These are phyloP conservation scores for Exophiala sp. DNA, from an alignment of 2,329 filamentous ascomycete species.

Conservation along the genomic window DNA sequence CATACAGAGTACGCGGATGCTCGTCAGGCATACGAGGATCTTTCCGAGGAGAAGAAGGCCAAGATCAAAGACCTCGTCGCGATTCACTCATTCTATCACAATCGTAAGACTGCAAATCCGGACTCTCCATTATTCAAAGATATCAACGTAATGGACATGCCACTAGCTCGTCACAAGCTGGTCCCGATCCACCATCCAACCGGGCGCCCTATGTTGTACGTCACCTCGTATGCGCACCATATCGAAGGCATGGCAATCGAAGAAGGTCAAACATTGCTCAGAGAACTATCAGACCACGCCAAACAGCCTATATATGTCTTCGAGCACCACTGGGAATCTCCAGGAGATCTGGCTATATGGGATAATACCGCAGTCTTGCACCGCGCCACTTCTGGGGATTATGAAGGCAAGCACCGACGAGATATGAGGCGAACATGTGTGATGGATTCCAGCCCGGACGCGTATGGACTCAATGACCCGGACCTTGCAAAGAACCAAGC, in stretches of 20 bases:
- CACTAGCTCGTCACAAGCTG: neutral
- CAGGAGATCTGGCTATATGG: constrained; percentile 56
- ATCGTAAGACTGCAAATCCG: too few species aligned
- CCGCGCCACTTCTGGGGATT: constrained; percentile 47
- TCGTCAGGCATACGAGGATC: too few species aligned
- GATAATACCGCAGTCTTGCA: constrained; percentile 58
- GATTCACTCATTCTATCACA: too few species aligned
- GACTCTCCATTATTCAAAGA: constrained; percentile 1
- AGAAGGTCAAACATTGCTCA: neutral
- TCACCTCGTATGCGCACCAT: neutral
- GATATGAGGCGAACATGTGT: constrained; percentile 56
- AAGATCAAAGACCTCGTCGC: too few species aligned
- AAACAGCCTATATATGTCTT: constrained; percentile 44
- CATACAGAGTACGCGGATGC: neutral
- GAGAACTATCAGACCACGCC: neutral
- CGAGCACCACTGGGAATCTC: constrained; percentile 46
- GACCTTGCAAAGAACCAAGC: too few species aligned
- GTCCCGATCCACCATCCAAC: neutral
- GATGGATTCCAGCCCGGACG: constrained; percentile 31
- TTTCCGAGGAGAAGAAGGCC: too few species aligned
- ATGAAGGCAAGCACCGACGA: constrained; percentile 46
- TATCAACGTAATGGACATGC: neutral
- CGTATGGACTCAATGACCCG: neutral
- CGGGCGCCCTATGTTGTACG: neutral
- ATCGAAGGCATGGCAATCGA: neutral